These are phyloP conservation scores for Hypericum perforatum DNA, from an alignment of 345 rosid species.

Conservation along the genomic window DNA sequence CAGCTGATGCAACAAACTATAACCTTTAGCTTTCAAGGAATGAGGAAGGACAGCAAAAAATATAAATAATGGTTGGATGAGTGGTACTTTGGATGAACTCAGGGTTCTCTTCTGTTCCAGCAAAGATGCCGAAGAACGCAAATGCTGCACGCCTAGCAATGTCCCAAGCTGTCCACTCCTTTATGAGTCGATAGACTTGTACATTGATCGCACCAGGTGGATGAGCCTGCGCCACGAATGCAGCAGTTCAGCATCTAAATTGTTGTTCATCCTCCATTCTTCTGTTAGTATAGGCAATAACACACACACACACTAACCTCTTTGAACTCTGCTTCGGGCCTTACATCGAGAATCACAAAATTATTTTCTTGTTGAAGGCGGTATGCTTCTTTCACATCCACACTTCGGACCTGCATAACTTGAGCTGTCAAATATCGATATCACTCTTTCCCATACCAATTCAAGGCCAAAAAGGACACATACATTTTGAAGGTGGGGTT, in stretches of 20 bases:
- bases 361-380: conserved; percentile 93
- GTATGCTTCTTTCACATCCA: conserved; percentile 90
- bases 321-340: conserved; percentile 91
- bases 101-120: conserved; percentile 97
- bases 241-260: too few relatives aligned
- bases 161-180: conserved; percentile 99
- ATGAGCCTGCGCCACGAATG: conserved; percentile 39
- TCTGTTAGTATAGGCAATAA: too few relatives aligned
- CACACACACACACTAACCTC: conserved; percentile 38
- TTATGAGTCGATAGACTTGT: conserved; percentile 86
- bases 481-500: conserved; percentile 80
- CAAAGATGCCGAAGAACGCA: conserved; percentile 90
- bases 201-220: conserved; percentile 77
- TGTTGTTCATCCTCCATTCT: too few relatives aligned
- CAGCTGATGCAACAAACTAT: conserved; percentile 30
- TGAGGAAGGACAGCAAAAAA: not conserved
- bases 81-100: conserved; percentile 59
- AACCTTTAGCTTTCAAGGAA: not conserved
- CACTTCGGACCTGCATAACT: conserved; percentile 61
- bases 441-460: conserved; percentile 79
- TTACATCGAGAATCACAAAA: conserved; percentile 90
- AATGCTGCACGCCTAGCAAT: conserved; percentile 94
- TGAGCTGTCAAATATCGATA: conserved; percentile 59
- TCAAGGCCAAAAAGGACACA: conserved; percentile 90
- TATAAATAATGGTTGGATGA: conserved; percentile 2